Evolutionary conservation across 1,284 basidiomycete species (phyloP), one percentile per base, ranked within the genome.

Genomic region (Tilletiaria anomala): DNA sequence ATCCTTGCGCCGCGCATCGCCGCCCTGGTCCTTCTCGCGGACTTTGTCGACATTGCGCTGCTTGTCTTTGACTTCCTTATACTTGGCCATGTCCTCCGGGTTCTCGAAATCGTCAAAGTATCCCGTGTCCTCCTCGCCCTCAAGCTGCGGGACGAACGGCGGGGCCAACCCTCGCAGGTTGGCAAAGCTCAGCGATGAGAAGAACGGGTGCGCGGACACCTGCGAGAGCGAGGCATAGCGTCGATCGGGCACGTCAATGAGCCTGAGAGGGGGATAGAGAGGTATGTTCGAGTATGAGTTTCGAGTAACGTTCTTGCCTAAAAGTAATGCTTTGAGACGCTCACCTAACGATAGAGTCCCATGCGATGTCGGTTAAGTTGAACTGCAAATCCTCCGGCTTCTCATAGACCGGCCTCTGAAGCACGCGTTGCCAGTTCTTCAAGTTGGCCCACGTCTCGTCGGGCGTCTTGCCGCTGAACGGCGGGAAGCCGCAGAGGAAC

Each of bases 391-490:
- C 93, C 66, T 97, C 89, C 2, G 83, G 82, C 53, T 84, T 82
- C 65, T 94, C 88, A 61, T 97, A 97, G 53, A 93, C 83, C 1
- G 93, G 93, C 48, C 93, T 71, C 16, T 82, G 75, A 3, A 99
- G 74, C 3, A 89, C 62, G 55, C 83, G 83, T 18, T 80, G 77
- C 93, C 93, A 99, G 68, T 94, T 96, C 71, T 96, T 96, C 55
- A 99, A 72, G 69, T 97, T 97, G 16, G 87, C 87, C 88, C 93
- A 99, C 0, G 93, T 99, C 70, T 99, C 93, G 59, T 99, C 91
- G 0, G 89, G 83, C 0, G 82, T 87, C 33, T 82, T 78, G 11
- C 93, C 93, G 40, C 84, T 91, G 72, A 97, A 99, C 0, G 93
- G 93, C 8, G 93, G 93, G 72, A 94, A 97, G 43, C 70, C 70